Evolutionary conservation across 805 yeast species (phyloP), one percentile per base, ranked within the genome.

Genomic region (Yarrowia sp.): DNA sequence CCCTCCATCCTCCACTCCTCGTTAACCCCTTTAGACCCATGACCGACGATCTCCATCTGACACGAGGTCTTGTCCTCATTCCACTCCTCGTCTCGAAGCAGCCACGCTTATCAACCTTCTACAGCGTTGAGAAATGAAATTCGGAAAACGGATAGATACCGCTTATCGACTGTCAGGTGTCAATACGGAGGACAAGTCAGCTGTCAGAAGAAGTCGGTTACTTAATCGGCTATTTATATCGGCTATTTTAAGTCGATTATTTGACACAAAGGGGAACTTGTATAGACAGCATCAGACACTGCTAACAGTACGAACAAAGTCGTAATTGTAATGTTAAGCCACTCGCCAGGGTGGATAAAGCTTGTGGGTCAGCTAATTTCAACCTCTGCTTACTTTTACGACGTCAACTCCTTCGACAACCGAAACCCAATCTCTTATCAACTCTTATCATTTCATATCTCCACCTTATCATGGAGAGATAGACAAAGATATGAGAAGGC

Each of bases 61-160:
- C 19, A 3, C 28, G 28, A 22, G 33, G 9, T 6, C 16, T n/a
- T 30, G 36, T 46, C 28, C 51, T 11, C 36, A 46, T 46, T 46
- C 36, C 35, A 17, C 8, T n/a, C n/a, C n/a, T n/a, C n/a, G n/a
- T n/a, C n/a, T n/a, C 38, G 38, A 48, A 48, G 54, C 54, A 48
- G 54, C 54, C 54, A 48, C 14, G 54, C 54, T 48, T 48, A 48
- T 48, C 54, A 48, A 24, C 14, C 28, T 19, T 48, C 54, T 24
- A 12, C 19, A 48, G 19, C 36, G n/a, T n/a, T n/a, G n/a, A n/a
- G n/a, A n/a, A 8, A 30, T 5, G 30, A 8, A 26, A 26, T 26
- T 5, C 8, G 30, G 30, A 26, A 26, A 5, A 26, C 8, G 30
- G 30, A n/a, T n/a, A n/a, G n/a, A n/a, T n/a, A n/a, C n/a, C n/a